A percentile compares a stretch with the other conserved stretches of the same genome.
These are phyloP conservation scores for Durio zibethinus DNA, from an alignment of 345 rosid species.

Conservation along the genomic window DNA sequence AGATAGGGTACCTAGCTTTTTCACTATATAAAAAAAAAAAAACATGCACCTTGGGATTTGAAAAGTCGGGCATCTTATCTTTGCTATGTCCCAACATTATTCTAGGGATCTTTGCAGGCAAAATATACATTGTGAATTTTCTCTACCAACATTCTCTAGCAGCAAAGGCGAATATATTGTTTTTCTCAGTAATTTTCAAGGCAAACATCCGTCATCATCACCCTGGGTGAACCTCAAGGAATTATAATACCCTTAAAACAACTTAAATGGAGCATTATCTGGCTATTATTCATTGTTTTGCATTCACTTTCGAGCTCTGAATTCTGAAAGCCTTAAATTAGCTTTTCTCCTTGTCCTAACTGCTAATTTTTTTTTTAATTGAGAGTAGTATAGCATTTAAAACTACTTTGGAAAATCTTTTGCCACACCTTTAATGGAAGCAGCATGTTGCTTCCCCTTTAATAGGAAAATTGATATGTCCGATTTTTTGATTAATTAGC, in stretches of 20 bases:
- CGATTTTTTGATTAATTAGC: neutral
- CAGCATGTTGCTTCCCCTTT: neutral
- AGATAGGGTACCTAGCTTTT: neutral
- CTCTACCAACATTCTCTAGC: neutral
- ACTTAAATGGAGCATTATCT: neutral
- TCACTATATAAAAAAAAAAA: neutral
- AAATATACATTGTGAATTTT: neutral
- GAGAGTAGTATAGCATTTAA: neutral
- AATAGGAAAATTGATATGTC: neutral
- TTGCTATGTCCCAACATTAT: neutral
- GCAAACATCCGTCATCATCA: neutral
- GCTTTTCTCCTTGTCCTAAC: neutral
- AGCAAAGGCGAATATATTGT: neutral
- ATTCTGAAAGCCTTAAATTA: neutral
- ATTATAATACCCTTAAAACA: neutral
- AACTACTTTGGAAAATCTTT: neutral
- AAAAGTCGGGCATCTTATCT: neutral
- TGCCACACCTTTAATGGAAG: neutral
- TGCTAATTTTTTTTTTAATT: neutral
- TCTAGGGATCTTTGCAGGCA: neutral
- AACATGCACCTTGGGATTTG: conserved; percentile 1
- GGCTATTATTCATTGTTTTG: neutral
- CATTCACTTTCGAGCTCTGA: neutral
- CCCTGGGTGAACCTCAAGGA: neutral
- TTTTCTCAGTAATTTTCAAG: neutral